Base-by-base conservation (phyloP, 1,284 basidiomycete genomes). In the Pterulicium gracile region DNA sequence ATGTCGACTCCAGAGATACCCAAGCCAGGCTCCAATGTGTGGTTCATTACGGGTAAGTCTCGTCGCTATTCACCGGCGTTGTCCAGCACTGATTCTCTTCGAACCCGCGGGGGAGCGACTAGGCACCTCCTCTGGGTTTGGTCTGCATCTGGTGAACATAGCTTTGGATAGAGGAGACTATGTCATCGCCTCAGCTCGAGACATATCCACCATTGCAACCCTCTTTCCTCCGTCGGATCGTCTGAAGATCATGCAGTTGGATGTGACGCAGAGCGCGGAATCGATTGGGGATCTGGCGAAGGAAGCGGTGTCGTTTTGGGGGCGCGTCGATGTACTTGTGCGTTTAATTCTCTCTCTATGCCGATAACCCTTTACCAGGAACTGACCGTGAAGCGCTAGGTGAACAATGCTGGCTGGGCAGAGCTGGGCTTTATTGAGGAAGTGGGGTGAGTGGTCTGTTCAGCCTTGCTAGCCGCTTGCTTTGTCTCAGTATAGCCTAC, bases 91-190 rank as follows among this genome's bases (percentile, higher is more conserved):
- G n/a, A 24, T 7, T 20, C 42, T 32, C 14, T 34, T 14, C 2
- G 27, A 14, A 15, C 10, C 17, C 20, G 15, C n/a, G n/a, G 13
- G 5, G 12, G 23, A 23, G 4, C 17, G 43, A 15, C n/a, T 19
- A 66, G 64, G 64, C 17, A 62, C 60, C 3, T 56, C 61, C 2
- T 60, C 62, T 3, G 64, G 64, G 13, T 55, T 66, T 27, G 64
- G 64, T 3, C 53, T 52, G 17, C 52, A 51, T 13, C 53, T 66
- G 24, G 58, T 59, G 24, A 24, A 51, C n/a, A 52, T 50, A 5
- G 57, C 52, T 7, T 55, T 65, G 13, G 54, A 55, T 14, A 56
- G 62, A 42, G 63, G 63, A 12, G 62, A 64, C 47, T 54, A 47
- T 20, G 60, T 63, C 27, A 57, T 62, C 22, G 61, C 59, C 23